Evolutionary conservation across 352 stramenopile species (phyloP).

Genomic region (Phytophthora cajani): DNA sequence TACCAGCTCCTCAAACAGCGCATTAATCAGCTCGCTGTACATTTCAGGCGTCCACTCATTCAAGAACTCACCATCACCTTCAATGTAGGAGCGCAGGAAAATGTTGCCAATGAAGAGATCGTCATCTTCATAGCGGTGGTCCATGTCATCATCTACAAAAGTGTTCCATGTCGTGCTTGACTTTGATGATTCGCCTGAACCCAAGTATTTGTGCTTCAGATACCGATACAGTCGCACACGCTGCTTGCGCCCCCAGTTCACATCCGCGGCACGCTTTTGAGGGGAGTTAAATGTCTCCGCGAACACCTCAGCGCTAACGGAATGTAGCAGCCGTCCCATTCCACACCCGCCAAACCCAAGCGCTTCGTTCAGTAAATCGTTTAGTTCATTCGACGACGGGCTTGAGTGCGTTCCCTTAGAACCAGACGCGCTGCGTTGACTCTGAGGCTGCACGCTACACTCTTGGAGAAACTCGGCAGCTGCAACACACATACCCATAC

Average conservation of each 20-base stretch:
- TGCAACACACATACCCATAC: slow-evolving; percentile 75
- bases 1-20: slow-evolving; percentile 63
- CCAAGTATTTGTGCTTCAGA: slow-evolving; percentile 73
- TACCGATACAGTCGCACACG: slow-evolving; percentile 64
- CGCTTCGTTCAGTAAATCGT: slow-evolving; percentile 67
- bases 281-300: slow-evolving; percentile 76
- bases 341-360: slow-evolving; percentile 77
- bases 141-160: slow-evolving; percentile 20
- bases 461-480: slow-evolving; percentile 81
- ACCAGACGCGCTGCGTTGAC: slow-evolving; percentile 3
- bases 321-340: slow-evolving; percentile 64
- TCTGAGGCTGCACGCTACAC: slow-evolving; percentile 33
- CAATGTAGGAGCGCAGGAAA: slow-evolving; percentile 83
- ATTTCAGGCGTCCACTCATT: slow-evolving; percentile 78
- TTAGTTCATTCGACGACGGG: slow-evolving; percentile 45
- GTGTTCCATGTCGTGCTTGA: slow-evolving; percentile 26
- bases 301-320: slow-evolving; percentile 54
- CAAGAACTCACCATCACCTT: slow-evolving; percentile 80
- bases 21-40: slow-evolving; percentile 70
- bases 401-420: neutral
- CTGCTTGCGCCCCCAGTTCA: slow-evolving; percentile 74
- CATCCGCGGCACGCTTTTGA: slow-evolving; percentile 73
- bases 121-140: slow-evolving; percentile 46
- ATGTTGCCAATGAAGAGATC: slow-evolving; percentile 85
- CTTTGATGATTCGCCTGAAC: slow-evolving; percentile 26